A percentile compares a stretch with the other conserved stretches of the same genome.
These are phyloP conservation scores for Podospora didyma DNA, from an alignment of 495 filamentous ascomycete species.

Conservation along the genomic window DNA sequence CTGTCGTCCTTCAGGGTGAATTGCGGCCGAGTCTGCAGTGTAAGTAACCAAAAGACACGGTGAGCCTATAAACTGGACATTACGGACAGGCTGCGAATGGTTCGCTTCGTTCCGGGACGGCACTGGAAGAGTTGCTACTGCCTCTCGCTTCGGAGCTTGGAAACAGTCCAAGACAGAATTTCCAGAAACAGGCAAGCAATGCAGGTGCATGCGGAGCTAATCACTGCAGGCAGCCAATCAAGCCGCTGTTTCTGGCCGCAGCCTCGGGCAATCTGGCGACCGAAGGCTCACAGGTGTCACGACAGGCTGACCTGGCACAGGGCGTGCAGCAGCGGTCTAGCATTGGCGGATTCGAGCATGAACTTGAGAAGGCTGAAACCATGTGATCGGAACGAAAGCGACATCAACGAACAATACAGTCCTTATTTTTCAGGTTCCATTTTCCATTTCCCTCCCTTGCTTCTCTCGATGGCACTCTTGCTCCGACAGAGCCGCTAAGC, in stretches of 20 bases:
- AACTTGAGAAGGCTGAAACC: too few species aligned
- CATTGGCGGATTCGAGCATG: too few species aligned
- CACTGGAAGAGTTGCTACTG: too few species aligned
- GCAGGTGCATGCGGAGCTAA: background rate
- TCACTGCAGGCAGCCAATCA: background rate
- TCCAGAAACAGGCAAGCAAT: background rate
- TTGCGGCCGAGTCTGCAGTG: background rate
- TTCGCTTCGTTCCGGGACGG: background rate
- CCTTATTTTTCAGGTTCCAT: too few species aligned
- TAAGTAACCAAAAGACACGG: too few species aligned
- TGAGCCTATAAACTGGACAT: too few species aligned
- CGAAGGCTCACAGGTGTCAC: background rate
- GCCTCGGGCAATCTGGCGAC: background rate
- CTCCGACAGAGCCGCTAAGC: background rate
- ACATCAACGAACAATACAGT: too few species aligned
- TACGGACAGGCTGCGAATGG: too few species aligned
- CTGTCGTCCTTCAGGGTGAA: background rate
- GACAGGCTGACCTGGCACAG: too few species aligned
- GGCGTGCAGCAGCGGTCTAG: too few species aligned
- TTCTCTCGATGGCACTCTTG: background rate
- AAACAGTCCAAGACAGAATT: background rate
- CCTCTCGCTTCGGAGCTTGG: too few species aligned
- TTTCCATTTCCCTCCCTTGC: background rate
- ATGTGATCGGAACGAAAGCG: too few species aligned
- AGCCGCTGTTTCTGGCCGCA: background rate